Evolutionary conservation across 2,329 filamentous ascomycete genomes (phyloP).

Genomic region (Claviceps maximensis): DNA sequence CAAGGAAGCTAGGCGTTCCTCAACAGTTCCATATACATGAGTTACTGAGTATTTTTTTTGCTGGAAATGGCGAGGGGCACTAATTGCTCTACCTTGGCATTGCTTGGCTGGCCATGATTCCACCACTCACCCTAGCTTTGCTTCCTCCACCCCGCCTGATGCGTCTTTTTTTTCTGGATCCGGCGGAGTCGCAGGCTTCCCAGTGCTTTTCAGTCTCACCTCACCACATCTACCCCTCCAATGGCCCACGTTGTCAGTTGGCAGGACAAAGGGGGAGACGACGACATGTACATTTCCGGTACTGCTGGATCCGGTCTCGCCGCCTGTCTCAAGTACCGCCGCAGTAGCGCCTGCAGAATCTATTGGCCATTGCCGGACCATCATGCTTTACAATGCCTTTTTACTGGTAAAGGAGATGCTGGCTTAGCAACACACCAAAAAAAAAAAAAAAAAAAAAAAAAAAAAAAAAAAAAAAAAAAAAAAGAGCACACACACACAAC

Average conservation of each 20-base stretch:
- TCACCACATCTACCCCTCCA: background rate
- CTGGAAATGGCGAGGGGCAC: background rate
- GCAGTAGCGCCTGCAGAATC: background rate
- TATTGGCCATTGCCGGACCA: background rate
- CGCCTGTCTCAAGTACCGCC: slow-evolving; percentile 2
- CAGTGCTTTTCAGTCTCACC: background rate
- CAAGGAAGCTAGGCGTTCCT: background rate
- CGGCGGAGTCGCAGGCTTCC: slow-evolving; percentile 2
- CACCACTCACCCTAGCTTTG: background rate
- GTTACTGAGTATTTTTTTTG: background rate
- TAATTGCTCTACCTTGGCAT: background rate
- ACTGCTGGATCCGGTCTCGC: slow-evolving; percentile 1
- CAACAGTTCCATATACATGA: slow-evolving; percentile 1
- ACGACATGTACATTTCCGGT: background rate
- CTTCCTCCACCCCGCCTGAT: slow-evolving; percentile 3
- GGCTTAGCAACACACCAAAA: background rate
- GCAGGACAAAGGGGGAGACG: background rate
- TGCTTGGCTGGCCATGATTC: background rate
- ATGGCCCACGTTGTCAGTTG: slow-evolving; percentile 1
- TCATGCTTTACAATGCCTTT: background rate
- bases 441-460: background rate
- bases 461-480: background rate
- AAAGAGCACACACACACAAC: no score
- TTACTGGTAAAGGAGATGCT: background rate
- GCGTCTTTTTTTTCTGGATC: slow-evolving; percentile 21